Base-by-base conservation (phyloP, 768 basidiomycete genomes). In the Leccinellum albellum region DNA sequence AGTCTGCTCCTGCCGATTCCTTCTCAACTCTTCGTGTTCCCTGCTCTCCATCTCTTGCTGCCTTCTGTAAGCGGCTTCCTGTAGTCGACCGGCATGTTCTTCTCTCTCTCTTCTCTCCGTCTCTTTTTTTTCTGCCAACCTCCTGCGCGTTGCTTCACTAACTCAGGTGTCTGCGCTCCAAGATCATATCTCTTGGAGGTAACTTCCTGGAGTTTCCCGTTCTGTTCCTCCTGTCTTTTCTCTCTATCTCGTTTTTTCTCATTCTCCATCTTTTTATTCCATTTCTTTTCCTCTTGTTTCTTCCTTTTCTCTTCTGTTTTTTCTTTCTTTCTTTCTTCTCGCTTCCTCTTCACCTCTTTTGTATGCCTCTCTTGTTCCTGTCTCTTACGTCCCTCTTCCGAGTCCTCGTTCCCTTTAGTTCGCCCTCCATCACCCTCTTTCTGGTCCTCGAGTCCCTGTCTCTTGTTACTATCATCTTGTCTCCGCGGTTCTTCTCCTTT, bases 291-390 rank as follows among this genome's bases (percentile, higher is more conserved):
- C 28, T 67, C 15, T n/a, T 15, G 14, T 13, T 28, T 28, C 20
- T 24, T 12, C 40, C 8, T 29, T 28, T 17, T 29, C 12, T 42
- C 20, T 20, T 42, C 40, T 20, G 20, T 24, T 7, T 15, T 49
- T 31, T 29, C 17, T 17, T 37, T 66, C 17, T 65, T 69, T 42
- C 74, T 68, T 7, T 83, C 64, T 54, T 84, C 80, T 14, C 64
- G 58, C 53, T 71, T 55, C 63, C 76, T 81, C 66, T 77, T 26
- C 31, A 37, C 35, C 17, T 37, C 35, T 17, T 37, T 37, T 37
- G 7, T 37, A 14, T 3, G 3, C 3, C 23, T 24, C 12, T 14
- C 24, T 12, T 17, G 33, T 35, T 56, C 54, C 13, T 4, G 23
- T 42, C n/a, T 42, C 40, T 21, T 6, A 21, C 2, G 12, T 42